These are phyloP conservation scores for Stropharia rugosoannulata DNA, from an alignment of 768 basidiomycete genomes.

Conservation along the genomic window DNA sequence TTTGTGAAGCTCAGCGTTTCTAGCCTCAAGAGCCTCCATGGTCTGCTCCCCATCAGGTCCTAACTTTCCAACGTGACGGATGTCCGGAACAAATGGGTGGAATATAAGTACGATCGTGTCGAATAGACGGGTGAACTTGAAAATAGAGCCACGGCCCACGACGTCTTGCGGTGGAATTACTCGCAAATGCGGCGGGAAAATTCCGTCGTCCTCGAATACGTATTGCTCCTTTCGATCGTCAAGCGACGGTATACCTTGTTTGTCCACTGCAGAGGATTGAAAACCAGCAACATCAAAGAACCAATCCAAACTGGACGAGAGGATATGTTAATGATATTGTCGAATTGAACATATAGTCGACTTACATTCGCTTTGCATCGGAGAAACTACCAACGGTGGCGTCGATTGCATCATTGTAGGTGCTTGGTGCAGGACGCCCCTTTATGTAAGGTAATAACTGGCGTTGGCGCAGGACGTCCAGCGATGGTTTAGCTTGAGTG, in stretches of 20 bases:
- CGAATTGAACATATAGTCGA: neutral
- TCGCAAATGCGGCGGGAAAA: slow-evolving; percentile 19
- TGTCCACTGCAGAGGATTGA: slow-evolving; percentile 2
- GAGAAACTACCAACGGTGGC: neutral
- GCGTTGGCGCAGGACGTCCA: neutral
- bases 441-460: neutral
- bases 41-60: neutral
- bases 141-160: slow-evolving; percentile 10
- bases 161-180: slow-evolving; percentile 6
- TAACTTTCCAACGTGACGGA: neutral
- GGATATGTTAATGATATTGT: neutral
- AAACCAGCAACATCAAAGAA: slow-evolving; percentile 7
- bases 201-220: slow-evolving; percentile 13
- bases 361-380: neutral
- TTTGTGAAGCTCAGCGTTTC: slow-evolving; percentile 10
- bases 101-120: slow-evolving; percentile 8
- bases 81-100: neutral
- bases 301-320: slow-evolving; percentile 4
- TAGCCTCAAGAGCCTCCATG: slow-evolving; percentile 17
- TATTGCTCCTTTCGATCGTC: slow-evolving; percentile 6
- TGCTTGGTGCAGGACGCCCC: neutral
- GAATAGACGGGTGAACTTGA: slow-evolving; percentile 12
- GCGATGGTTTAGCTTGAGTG: neutral
- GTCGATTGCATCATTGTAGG: neutral
- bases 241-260: neutral